Evolutionary conservation across 169 alveolate genomes (phyloP), one percentile per base, ranked within the genome.

Genomic region (Plasmodium berghei): DNA sequence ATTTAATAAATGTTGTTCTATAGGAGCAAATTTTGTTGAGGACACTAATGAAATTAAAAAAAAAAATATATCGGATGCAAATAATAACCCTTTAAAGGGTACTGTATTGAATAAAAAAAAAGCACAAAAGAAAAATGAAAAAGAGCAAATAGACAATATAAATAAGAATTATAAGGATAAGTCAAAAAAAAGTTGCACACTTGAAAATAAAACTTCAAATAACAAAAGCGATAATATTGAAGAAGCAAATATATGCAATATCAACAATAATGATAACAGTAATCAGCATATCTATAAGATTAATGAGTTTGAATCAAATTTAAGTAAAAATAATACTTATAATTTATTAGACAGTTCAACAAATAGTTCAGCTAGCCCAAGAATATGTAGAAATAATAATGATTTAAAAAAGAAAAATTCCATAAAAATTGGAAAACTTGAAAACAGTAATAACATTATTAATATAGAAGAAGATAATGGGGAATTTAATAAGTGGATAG

Each of bases 341-440:
- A 74, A 48, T 54, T 61, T 22, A 16, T 56, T 77, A 67, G 80
- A 63, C 58, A 59, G 71, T 34, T 49, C 89, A 66, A 77, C 89
- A 22, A 77, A 77, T 46, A 77, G 80, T 46, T 66, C 89, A 34
- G 58, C 73, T 52, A 77, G 71, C 9, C 72, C 77, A 42, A 28
- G 80, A 45, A 77, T 77, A 14, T 18, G 54, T 54, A 77, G 48
- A 66, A 48, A 26, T 77, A 28, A 64, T 64, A 77, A 52, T 59
- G 89, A 77, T 16, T 34, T 77, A 69, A 77, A 77, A 77, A 77
- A 77, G 67, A 77, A 77, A 54, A 28, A 49, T 77, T 66, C 80
- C 9, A 48, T 80, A 28, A 64, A 77, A 66, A 54, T 64, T 49
- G 28, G 55, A 77, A 77, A 77, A 77, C 34, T 28, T 9, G 48